phyloP scores from a whole-genome alignment of 768 basidiomycete species.

The Tricholoma hemisulphureum region DNA sequence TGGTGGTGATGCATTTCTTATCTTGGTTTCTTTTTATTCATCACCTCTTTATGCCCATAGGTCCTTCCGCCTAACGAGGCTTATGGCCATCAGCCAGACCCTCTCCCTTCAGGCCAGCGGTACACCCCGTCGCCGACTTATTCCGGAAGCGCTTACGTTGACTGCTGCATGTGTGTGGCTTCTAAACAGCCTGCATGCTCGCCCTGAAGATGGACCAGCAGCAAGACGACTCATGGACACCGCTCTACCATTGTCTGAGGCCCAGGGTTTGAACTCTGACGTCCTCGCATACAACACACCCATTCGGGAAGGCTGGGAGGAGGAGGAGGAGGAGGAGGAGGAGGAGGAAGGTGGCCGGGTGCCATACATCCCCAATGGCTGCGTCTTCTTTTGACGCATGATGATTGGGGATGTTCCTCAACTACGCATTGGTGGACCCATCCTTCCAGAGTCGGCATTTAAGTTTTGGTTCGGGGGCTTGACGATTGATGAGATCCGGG shows the following conservation, averaged over 20 bases:
- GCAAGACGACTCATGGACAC: slow-evolving; percentile 11
- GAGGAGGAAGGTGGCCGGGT: not conserved
- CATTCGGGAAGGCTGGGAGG: not conserved
- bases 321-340: slow-evolving; percentile 11
- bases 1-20: slow-evolving; percentile 9
- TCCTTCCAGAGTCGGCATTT: not conserved
- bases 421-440: not conserved
- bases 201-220: too few relatives aligned
- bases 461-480: not conserved
- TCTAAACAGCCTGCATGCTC: slow-evolving; percentile 15
- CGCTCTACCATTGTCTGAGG: slow-evolving; percentile 8
- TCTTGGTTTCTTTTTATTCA: too few relatives aligned
- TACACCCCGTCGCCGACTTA: not conserved
- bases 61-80: slow-evolving; percentile 1
- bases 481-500: not conserved
- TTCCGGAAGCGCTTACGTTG: slow-evolving; percentile 5
- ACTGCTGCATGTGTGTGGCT: slow-evolving; percentile 15
- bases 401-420: not conserved
- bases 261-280: not conserved
- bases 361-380: slow-evolving; percentile 10
- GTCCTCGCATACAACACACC: not conserved
- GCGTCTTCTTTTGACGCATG: slow-evolving; percentile 10
- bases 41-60: not conserved
- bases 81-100: not conserved
- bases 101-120: slow-evolving; percentile 2